phyloP scores from a whole-genome alignment of 257 asterid species.

The Eustoma russellianum region DNA sequence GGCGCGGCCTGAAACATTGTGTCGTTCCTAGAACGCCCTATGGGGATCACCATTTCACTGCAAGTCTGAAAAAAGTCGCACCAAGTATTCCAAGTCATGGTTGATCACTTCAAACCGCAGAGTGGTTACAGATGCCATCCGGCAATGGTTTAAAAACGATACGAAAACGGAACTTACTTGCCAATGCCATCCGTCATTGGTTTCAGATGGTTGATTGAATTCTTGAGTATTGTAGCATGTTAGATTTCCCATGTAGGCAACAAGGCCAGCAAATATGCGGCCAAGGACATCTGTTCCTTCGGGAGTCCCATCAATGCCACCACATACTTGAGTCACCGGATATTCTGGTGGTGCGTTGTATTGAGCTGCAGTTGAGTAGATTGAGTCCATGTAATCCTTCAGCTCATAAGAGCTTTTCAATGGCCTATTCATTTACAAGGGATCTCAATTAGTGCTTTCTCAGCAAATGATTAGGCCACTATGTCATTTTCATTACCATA shows the following conservation, averaged over 20 bases:
- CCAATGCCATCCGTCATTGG: slow-evolving; percentile 52
- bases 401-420: slow-evolving; percentile 28
- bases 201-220: slow-evolving; percentile 14
- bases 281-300: slow-evolving; percentile 29
- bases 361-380: slow-evolving; percentile 44
- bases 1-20: slow-evolving; percentile 33
- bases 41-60: slow-evolving; percentile 36
- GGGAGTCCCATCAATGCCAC: slow-evolving; percentile 44
- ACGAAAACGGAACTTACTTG: slow-evolving; percentile 33
- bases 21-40: slow-evolving; percentile 19
- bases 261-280: slow-evolving; percentile 39
- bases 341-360: slow-evolving; percentile 33
- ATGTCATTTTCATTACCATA: not conserved
- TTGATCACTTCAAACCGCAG: not conserved
- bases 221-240: slow-evolving; percentile 24
- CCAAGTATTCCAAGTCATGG: not conserved
- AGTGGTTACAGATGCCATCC: no score
- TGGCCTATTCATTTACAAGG: slow-evolving; percentile 14
- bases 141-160: no score
- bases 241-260: slow-evolving; percentile 13
- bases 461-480: not conserved
- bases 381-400: slow-evolving; percentile 29
- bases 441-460: not conserved
- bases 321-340: slow-evolving; percentile 43
- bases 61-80: slow-evolving; percentile 17